Evolutionary conservation across 495 filamentous ascomycete species (phyloP), one percentile per base, ranked within the genome.

Genomic region (Penicillium tannophilum): DNA sequence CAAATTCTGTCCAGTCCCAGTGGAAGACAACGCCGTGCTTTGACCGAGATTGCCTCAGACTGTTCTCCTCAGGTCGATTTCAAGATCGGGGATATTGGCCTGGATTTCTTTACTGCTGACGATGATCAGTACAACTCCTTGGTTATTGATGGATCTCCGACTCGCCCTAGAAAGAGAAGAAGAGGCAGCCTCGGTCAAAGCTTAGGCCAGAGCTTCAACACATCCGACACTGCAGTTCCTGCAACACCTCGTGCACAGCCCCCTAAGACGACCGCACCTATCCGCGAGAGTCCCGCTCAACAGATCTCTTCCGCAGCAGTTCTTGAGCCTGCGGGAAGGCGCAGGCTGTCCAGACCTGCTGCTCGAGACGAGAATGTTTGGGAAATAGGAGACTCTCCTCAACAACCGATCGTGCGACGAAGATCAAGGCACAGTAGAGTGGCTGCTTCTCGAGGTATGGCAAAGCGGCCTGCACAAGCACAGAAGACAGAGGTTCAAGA

Each of bases 41-140:
- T 83, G 49, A 75, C 76, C 8, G 76, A 81, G 20, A 82, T 83
- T 60, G 77, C 75, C 6, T 71, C 70, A 0, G 76, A 82, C 41
- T 66, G 64, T 41, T 77, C 78, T 6, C 79, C 79, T 3, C 68
- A 73, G 31, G 68, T 72, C 41, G 67, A 64, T 56, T 11, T 65
- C 64, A 33, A 61, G 59, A 12, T 71, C 73, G 48, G 47, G n/a
- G 78, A 80, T 42, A 48, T 79, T 8, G 71, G 75, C 17, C 68
- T 81, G 39, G 69, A 69, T 19, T 67, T 82, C 11, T 65, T 81
- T 24, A 76, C 72, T 1, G 71, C 68, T 2, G 78, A 81, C 1
- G 80, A 82, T 52, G 56, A 66, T 16, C 73, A 80, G 28, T 82
- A 79, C 53, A 70, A 67, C 26, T 63, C 68, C 9, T 59, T 76